Evolutionary conservation across 139 green algal species (phyloP), one percentile per base, ranked within the genome.

Genomic region (Gonium pectorale): DNA sequence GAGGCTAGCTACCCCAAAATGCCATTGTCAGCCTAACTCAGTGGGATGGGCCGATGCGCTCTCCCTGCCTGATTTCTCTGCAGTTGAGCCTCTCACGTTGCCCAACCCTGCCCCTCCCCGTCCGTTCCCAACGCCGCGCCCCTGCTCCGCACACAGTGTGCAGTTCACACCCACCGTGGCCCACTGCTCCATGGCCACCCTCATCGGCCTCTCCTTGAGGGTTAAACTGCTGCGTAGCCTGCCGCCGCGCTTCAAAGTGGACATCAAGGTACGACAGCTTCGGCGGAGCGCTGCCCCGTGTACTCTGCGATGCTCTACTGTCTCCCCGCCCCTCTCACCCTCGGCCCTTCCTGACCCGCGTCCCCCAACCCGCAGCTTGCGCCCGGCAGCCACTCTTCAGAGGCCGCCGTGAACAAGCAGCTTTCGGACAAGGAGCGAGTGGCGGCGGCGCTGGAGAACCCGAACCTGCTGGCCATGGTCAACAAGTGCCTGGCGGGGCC

Each of bases 121-220:
- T n/a, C n/a, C n/a, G n/a, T n/a, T n/a, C n/a, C n/a, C n/a, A n/a
- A n/a, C n/a, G n/a, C n/a, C n/a, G n/a, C n/a, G n/a, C n/a, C n/a
- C n/a, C n/a, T n/a, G n/a, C n/a, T n/a, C n/a, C n/a, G n/a, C n/a
- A 3, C 33, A 27, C 88, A 95, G 93, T 70, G 90, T 98, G 26
- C 81, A 87, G 29, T 98, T 98, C 90, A 98, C 94, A 0, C 95
- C 95, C 19, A 98, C 95, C 0, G 95, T 98, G 24, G 91, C 96
- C 68, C 98, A 99, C 89, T 99, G 98, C 93, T 98, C 92, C 89
- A 99, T 99, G 96, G 97, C 98, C 1, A 99, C 98, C 0, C 93
- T 99, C 24, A 99, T 99, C 40, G 98, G 98, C 2, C 93, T 99
- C 8, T 98, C 92, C 87, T 93, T 99, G 5, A 91, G 97, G 22